Conservation (phyloP, 2,329 filamentous ascomycete genomes). For the Trichoderma cornu-damae region DNA sequence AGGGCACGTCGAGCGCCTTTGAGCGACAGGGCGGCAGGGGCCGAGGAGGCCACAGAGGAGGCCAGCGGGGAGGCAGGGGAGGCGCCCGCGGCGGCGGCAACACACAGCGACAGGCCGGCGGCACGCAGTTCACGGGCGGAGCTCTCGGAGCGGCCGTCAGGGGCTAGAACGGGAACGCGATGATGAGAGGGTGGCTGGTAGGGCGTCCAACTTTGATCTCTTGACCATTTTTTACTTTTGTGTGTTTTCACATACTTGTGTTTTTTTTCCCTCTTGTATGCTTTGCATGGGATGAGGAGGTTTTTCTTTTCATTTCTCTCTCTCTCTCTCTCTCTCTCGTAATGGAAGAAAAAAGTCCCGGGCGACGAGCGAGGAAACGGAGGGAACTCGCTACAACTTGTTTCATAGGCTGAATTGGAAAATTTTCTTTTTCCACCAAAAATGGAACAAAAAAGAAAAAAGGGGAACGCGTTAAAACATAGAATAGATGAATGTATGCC, state of each 20-base stretch:
- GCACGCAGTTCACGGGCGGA: slow-evolving; percentile 77
- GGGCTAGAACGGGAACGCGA: slow-evolving; percentile 38
- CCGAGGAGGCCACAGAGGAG: slow-evolving; percentile 60
- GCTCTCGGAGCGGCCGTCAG: slow-evolving; percentile 66
- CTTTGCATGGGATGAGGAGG: slow-evolving; percentile 33
- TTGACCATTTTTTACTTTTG: slow-evolving; percentile 13
- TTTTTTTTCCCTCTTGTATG: slow-evolving; percentile 13
- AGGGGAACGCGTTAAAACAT: slow-evolving; percentile 16
- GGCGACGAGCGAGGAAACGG: slow-evolving; percentile 28
- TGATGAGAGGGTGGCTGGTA: slow-evolving; percentile 18
- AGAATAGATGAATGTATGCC: slow-evolving; percentile 5
- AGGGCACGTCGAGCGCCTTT: slow-evolving; percentile 92
- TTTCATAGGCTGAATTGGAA: slow-evolving; percentile 29
- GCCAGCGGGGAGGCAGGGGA: slow-evolving; percentile 57
- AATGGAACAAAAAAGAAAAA: no score
- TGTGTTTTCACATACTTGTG: slow-evolving; percentile 10
- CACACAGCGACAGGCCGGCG: slow-evolving; percentile 61
- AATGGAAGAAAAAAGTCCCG: slow-evolving; percentile 20
- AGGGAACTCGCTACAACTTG: slow-evolving; percentile 32
- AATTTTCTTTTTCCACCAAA: no score
- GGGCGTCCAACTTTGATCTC: slow-evolving; percentile 19
- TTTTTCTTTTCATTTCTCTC: no score
- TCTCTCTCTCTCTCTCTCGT: no score
- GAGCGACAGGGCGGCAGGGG: slow-evolving; percentile 82
- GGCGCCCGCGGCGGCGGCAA: slow-evolving; percentile 55